Base-by-base conservation (phyloP, 352 stramenopile genomes). In the Globisporangium barbulae region DNA sequence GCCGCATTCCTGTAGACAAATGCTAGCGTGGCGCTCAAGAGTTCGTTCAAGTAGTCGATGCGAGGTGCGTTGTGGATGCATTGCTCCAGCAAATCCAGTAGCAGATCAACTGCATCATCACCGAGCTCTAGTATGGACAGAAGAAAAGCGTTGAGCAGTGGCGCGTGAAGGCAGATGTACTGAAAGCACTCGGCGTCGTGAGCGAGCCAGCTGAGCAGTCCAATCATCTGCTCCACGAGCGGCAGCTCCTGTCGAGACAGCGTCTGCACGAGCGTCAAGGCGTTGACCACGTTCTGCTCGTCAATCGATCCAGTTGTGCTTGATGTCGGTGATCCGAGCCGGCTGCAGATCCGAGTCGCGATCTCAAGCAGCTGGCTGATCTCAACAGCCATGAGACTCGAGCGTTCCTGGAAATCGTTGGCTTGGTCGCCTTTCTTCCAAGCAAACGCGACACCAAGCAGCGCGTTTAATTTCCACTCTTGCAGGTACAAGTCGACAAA, bases 401-500 rank as follows among this genome's bases (percentile, higher is more conserved):
- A 33, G n/a, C 64, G 70, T 15, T 85, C 77, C 6, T 75, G 61
- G 28, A 87, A 85, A 19, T 74, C 71, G 45, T 83, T 80, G 8
- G 63, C 53, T 53, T 75, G 63, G 12, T 79, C 30, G 2, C 76
- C 77, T 48, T 59, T 69, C 19, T 70, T 69, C 8, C 81, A 61
- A 5, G 64, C 68, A 21, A 90, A 86, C 12, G 69, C 65, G 7
- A 85, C 61, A 0, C 47, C 47, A 9, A 90, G 42, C 6, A 90
- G 53, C 1, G 69, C 68, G 30, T 84, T 81, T 17, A 88, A 53
- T 30, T 76, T 66, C 81, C 79, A 88, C 3, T 74, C 71, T 9
- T 70, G 52, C 61, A 83, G 63, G 39, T 77, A 91, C 44, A 89
- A 48, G 19, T 83, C 74, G 5, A 75, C 71, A 61, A 91, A 91